These are phyloP conservation scores for Leptographium lundbergii DNA, from an alignment of 2,329 filamentous ascomycete species.

Conservation along the genomic window DNA sequence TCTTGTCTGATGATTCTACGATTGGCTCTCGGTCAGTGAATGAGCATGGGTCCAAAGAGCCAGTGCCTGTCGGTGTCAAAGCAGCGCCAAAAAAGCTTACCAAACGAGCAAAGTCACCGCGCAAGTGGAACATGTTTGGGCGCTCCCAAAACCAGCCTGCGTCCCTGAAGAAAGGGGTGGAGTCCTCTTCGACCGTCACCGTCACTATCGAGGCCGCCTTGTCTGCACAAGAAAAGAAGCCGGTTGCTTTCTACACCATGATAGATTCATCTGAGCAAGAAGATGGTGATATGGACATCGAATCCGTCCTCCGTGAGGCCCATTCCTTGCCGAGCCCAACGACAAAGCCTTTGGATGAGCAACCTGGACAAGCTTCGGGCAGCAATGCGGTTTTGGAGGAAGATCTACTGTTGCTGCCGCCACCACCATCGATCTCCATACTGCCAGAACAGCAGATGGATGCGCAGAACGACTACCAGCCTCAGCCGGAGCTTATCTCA, in stretches of 20 bases:
- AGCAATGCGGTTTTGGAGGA: background rate
- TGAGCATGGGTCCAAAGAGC: conserved; percentile 16
- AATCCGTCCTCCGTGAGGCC: conserved; percentile 38
- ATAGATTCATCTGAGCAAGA: conserved; percentile 46
- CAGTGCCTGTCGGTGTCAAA: background rate
- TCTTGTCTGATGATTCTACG: conserved; percentile 45
- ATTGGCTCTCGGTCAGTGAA: conserved; percentile 26
- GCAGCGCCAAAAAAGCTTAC: conserved; percentile 37
- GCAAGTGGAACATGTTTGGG: conserved; percentile 53
- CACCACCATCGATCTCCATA: background rate
- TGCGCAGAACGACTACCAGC: background rate
- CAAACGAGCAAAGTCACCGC: conserved; percentile 41
- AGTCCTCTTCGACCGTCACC: conserved; percentile 25
- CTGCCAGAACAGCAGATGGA: too few species aligned
- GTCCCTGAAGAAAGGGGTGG: conserved; percentile 24
- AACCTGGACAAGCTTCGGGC: background rate
- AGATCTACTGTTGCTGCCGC: background rate
- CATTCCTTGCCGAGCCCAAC: background rate
- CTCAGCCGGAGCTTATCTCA: background rate
- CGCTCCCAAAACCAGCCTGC: conserved; percentile 34
- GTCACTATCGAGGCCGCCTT: conserved; percentile 35
- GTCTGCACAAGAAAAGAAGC: conserved; percentile 37
- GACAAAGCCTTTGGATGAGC: background rate
- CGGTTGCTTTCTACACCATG: conserved; percentile 48
- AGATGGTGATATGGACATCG: conserved; percentile 26